Evolutionary conservation across 257 asterid species (phyloP).

Genomic region (Galeopsis tetrahit): DNA sequence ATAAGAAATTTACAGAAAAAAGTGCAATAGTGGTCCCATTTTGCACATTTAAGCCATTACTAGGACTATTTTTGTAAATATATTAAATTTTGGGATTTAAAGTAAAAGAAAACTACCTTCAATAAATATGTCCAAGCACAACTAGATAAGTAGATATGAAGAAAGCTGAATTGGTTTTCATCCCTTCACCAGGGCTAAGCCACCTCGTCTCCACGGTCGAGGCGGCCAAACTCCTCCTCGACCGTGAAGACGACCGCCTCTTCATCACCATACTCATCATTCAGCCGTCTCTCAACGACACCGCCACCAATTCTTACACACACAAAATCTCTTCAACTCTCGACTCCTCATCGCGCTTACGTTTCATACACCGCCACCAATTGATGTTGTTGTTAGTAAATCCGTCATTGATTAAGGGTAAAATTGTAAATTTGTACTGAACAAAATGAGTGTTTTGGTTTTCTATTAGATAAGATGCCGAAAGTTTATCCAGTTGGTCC

Average conservation of each 20-base stretch:
- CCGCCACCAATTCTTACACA: conserved; percentile 20
- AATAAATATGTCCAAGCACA: too few relatives aligned
- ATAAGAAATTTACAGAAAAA: too few relatives aligned
- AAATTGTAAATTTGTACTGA: too few relatives aligned
- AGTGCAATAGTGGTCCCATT: too few relatives aligned
- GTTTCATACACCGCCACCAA: conserved; percentile 35
- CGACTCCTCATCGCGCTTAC: conserved; percentile 22
- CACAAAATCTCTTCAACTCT: conserved; percentile 29
- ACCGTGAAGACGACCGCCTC: conserved; percentile 39
- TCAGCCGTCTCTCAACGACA: conserved; percentile 26
- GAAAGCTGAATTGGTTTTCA: conserved; percentile 51
- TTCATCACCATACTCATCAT: conserved; percentile 51
- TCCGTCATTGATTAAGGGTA: too few relatives aligned
- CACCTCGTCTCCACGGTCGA: conserved; percentile 61
- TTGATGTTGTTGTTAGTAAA: too few relatives aligned
- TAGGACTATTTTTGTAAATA: too few relatives aligned
- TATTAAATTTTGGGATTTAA: too few relatives aligned
- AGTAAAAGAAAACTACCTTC: too few relatives aligned
- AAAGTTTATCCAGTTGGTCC: conserved; percentile 60
- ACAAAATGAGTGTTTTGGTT: too few relatives aligned
- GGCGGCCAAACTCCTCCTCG: conserved; percentile 58
- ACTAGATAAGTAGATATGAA: not conserved
- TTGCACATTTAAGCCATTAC: too few relatives aligned
- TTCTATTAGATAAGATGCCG: conserved; percentile 23
- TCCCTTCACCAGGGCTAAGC: conserved; percentile 66